Evolutionary conservation across 352 stramenopile genomes (phyloP).

Genomic region (Pythium myriotylum): DNA sequence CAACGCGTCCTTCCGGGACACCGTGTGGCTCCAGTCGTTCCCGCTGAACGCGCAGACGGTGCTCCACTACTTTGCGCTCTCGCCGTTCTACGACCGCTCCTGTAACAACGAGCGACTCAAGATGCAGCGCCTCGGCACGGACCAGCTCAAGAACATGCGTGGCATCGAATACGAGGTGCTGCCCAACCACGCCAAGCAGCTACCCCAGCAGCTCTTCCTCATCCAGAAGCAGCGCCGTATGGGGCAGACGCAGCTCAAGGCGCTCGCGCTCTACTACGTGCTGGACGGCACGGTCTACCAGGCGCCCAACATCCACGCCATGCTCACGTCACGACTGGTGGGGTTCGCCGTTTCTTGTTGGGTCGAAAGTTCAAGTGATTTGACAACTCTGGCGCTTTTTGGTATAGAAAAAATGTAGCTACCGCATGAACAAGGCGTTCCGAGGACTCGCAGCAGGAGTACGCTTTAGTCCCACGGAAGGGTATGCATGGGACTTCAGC

Average conservation of each 20-base stretch:
- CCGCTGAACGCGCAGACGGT: constrained; percentile 83
- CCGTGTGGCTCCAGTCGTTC: constrained; percentile 87
- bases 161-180: constrained; percentile 90
- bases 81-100: constrained; percentile 87
- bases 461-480: constrained; percentile 84
- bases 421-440: constrained; percentile 85
- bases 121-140: constrained; percentile 86
- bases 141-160: constrained; percentile 88
- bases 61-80: constrained; percentile 88
- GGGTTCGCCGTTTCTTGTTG: constrained; percentile 13
- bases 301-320: constrained; percentile 86
- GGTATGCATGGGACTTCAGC: constrained; percentile 89
- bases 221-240: constrained; percentile 86
- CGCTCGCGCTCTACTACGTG: constrained; percentile 89
- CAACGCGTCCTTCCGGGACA: constrained; percentile 87
- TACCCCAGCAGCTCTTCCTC: constrained; percentile 86
- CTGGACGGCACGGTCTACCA: constrained; percentile 88
- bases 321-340: constrained; percentile 87
- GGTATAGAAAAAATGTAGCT: constrained; percentile 84
- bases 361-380: too few species aligned
- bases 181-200: constrained; percentile 79
- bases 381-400: too few species aligned
- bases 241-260: constrained; percentile 74
- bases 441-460: constrained; percentile 71
- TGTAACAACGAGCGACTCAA: constrained; percentile 92